These are phyloP conservation scores for Plantago lanceolata DNA, from an alignment of 305 asterid genomes.

Conservation along the genomic window DNA sequence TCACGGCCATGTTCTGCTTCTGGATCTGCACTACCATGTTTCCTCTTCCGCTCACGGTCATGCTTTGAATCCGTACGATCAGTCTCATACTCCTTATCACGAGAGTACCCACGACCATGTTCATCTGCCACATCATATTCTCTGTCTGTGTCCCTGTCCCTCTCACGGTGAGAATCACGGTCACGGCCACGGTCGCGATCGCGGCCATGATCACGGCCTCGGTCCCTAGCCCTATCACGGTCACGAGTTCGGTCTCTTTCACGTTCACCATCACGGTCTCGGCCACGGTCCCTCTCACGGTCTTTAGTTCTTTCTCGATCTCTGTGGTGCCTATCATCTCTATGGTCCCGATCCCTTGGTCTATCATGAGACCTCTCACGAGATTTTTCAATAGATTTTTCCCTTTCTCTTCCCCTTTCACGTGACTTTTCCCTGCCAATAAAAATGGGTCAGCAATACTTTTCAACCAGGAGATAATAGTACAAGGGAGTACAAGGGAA, in stretches of 20 bases:
- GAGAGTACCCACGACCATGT: constrained; percentile 60
- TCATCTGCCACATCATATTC: constrained; percentile 54
- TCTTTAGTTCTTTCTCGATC: constrained; percentile 77
- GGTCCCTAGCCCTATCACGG: constrained; percentile 58
- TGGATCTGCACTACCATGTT: constrained; percentile 37
- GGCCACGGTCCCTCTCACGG: constrained; percentile 58
- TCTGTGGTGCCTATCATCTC: constrained; percentile 83
- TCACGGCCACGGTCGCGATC: constrained; percentile 45
- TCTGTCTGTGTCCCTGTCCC: constrained; percentile 41
- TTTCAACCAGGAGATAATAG: not conserved
- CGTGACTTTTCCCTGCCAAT: constrained; percentile 85
- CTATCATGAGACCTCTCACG: constrained; percentile 77
- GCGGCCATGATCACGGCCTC: constrained; percentile 45
- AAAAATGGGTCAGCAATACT: constrained; percentile 12
- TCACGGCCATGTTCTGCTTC: constrained; percentile 55
- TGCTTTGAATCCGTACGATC: constrained; percentile 54
- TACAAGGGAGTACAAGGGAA: too few relatives aligned
- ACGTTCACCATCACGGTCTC: constrained; percentile 56
- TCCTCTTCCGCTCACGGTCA: constrained; percentile 53
- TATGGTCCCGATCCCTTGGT: constrained; percentile 73
- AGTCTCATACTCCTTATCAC: constrained; percentile 56
- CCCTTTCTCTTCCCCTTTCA: constrained; percentile 42
- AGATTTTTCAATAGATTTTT: constrained; percentile 63
- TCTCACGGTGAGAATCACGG: constrained; percentile 49
- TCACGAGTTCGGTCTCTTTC: constrained; percentile 59